Base-by-base conservation (phyloP, 2,329 filamentous ascomycete species). In the Stromatinia cepivora region DNA sequence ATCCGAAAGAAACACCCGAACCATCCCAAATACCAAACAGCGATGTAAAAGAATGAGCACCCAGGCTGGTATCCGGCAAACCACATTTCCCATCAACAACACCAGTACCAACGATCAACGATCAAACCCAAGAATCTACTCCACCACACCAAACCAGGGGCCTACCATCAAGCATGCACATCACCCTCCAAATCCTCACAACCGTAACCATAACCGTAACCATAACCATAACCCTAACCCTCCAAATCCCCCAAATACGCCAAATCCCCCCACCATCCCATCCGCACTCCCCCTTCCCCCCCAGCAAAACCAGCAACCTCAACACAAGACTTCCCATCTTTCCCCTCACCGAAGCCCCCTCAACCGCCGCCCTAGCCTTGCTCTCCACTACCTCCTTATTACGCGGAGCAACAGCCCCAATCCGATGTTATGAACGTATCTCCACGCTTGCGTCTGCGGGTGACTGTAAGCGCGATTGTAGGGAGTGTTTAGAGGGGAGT, bases 371-470 rank as follows among this genome's bases (percentile, higher is more conserved):
- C 13, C 46, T 63, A 25, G 59, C 59, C 13, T 22, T 63, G 5
- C n/a, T 50, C 17, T 36, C 59, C 8, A 36, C 28, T 1, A 36
- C 31, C 31, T 36, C 59, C 6, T 50, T 63, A 11, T 20, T 63
- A 36, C 45, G 59, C 17, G 59, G 59, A n/a, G 59, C 59, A 36
- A 63, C 59, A 9, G 59, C 45, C 1, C 59, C 59, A 10, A 25
- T 63, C 8, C n/a, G 45, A 34, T 63, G 45, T 50, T 25, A 20
- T 46, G 45, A 50, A 31, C 36, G 22, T 11, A 63, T 63, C 25
- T 31, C 34, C 48, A 50, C 45, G 36, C 59, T 50, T 9, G 45
- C 59, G 17, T 13, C 7, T 50, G 45, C 17, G 28, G 17, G 1
- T 0, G 15, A 36, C 25, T 50, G 45, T 8, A 36, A 50, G 59